Base-by-base conservation (phyloP, 768 basidiomycete species). In the Agaricus blazei region DNA sequence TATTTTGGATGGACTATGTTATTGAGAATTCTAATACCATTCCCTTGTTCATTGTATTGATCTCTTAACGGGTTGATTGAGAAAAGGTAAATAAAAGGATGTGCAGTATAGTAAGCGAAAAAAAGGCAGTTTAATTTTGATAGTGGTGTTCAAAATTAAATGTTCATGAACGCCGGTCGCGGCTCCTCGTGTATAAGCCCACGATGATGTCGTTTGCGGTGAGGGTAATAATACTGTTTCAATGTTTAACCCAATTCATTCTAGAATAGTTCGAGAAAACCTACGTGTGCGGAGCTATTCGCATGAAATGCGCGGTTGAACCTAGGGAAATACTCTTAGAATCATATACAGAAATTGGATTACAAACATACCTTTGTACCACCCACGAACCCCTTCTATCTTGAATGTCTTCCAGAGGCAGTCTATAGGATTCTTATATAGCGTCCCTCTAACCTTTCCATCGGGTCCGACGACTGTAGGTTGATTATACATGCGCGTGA, bases 401-500 rank as follows among this genome's bases (percentile, higher is more conserved):
- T 85, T 85, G 60, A 91, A 80, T 0, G 97, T 99, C 76, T 97
- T 98, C 91, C 90, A 96, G 48, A 99, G 74, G 72, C 96, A 98
- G 63, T 98, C 94, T 63, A 98, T 85, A 3, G 95, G 95, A 65
- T 89, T 94, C 68, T 80, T 89, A 72, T 98, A 97, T 19, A 95
- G 71, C 1, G 83, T 74, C 11, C 93, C 95, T 59, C 83, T 80
- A 28, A 81, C 66, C 61, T 74, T 84, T 34, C 93, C 93, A 61
- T 88, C 78, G 2, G 88, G 84, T 37, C 84, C 77, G 44, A 73
- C 72, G 61, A 76, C 76, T 0, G 92, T 93, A 9, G 92, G 90
- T 75, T 96, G 97, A 65, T 98, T 98, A 69, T 98, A 99, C 81
- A 98, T 85, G 55, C 97, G 80, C 6, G 97, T 98, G 48, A 98